phyloP scores from a whole-genome alignment of 805 yeast species.

The Barnettozyma vustinii region DNA sequence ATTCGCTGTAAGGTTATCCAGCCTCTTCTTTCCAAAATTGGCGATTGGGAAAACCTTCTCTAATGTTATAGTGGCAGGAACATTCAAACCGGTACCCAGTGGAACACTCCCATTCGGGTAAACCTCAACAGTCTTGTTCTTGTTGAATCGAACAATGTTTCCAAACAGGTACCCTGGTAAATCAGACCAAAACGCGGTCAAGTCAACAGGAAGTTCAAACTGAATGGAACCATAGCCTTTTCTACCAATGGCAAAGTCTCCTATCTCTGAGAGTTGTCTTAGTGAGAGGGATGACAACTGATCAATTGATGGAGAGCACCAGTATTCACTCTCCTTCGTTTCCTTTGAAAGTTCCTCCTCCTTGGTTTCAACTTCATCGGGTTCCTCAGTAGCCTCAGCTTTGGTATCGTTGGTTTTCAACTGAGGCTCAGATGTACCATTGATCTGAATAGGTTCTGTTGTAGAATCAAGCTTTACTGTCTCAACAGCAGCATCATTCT shows the following conservation, averaged over 20 bases:
- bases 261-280: conserved; percentile 47
- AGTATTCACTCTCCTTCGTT: conserved; percentile 33
- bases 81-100: conserved; percentile 64
- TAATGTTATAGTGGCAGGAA: conserved; percentile 68
- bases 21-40: conserved; percentile 16
- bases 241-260: conserved; percentile 66
- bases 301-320: conserved; percentile 64
- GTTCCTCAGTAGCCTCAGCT: not conserved
- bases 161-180: conserved; percentile 33
- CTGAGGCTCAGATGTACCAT: not conserved
- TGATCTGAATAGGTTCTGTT: not conserved
- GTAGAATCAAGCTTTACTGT: not conserved
- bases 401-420: not conserved
- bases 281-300: conserved; percentile 39
- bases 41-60: conserved; percentile 52
- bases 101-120: conserved; percentile 64
- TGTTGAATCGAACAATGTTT: conserved; percentile 40
- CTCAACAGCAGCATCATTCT: conserved; percentile 7
- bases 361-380: conserved; percentile 2
- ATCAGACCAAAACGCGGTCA: conserved; percentile 44
- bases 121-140: conserved; percentile 49
- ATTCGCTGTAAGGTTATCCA: conserved; percentile 24
- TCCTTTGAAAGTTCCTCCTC: conserved; percentile 2
- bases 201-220: conserved; percentile 63
- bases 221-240: conserved; percentile 63